Evolutionary conservation across 441 rosid species (phyloP), one percentile per base, ranked within the genome.

Genomic region (California macrophylla): DNA sequence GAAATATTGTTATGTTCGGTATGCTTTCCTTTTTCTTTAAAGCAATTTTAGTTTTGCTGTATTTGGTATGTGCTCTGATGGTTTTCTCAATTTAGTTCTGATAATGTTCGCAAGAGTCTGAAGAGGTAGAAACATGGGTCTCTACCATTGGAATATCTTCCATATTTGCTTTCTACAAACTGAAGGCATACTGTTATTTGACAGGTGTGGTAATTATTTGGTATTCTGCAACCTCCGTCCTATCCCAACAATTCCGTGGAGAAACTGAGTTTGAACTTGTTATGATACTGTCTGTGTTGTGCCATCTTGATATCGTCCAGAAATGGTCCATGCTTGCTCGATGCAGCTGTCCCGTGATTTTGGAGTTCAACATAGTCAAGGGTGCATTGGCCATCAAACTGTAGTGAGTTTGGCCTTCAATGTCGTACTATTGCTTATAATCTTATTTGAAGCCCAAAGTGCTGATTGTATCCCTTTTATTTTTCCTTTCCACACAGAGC

Each of bases 321-420:
- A 71, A 65, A 91, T 91, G 95, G 81, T 80, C 50, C 75, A 75
- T 66, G 73, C 80, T 58, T 78, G 81, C 67, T 83, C 86, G 26
- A 56, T 86, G 79, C 87, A 80, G 71, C 72, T 85, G 70, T 80
- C 93, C 66, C 85, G 68, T 40, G 89, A 89, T 77, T 74, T 79
- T 34, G 80, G 80, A 77, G 47, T 87, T 74, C 81, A 38, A 62
- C 78, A 71, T 32, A 69, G 71, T 74, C 82, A 74, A 24, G 85
- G 85, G 69, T 78, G 83, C 72, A 38, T 79, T 75, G 71, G 75
- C 69, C 76, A 64, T 67, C 74, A 72, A 25, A 50, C 71, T 45
- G 98, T 91, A 77, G 64, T 76, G 23, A 63, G 18, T 4, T 42
- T 36, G 52, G 23, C 65, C 18, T 25, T 13, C 13, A 28, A 5